phyloP scores from a whole-genome alignment of 2,329 filamentous ascomycete species.

The Colletotrichum chrysophilum region DNA sequence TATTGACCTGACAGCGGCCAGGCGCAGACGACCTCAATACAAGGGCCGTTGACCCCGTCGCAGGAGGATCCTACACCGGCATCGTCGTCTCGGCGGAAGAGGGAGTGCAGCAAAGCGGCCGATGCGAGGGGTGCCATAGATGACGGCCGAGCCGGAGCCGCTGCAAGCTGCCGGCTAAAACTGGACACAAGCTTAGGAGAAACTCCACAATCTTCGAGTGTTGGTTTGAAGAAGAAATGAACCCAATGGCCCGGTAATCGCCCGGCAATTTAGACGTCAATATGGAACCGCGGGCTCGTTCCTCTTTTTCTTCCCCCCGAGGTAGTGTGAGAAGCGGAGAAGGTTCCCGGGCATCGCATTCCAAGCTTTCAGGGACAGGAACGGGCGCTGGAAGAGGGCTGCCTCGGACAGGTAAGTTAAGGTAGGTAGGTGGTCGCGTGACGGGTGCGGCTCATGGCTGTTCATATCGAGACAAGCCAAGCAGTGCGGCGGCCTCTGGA shows the following conservation, averaged over 20 bases:
- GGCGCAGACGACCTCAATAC: slow-evolving; percentile 55
- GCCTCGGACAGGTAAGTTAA: not conserved
- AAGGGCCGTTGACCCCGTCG: not conserved
- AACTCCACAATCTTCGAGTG: not conserved
- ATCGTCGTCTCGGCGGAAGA: not conserved
- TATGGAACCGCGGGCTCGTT: not conserved
- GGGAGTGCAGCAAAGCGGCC: not conserved
- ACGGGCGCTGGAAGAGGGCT: not conserved
- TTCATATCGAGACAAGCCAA: not conserved
- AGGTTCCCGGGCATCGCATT: not conserved
- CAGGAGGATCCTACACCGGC: not conserved
- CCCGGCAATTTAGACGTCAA: not conserved
- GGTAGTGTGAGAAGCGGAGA: not conserved
- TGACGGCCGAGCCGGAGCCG: not conserved
- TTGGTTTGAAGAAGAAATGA: not conserved
- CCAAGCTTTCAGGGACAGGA: not conserved
- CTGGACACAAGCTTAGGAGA: not conserved
- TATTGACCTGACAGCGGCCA: slow-evolving; percentile 65
- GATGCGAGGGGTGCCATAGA: not conserved
- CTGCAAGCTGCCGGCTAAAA: not conserved
- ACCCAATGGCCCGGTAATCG: not conserved
- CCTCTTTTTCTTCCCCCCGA: not conserved
- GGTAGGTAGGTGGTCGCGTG: not conserved
- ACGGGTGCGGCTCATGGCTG: not conserved
- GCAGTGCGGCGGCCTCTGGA: not conserved